Conservation (phyloP, 805 yeast genomes). For the Huiozyma naganishii region DNA sequence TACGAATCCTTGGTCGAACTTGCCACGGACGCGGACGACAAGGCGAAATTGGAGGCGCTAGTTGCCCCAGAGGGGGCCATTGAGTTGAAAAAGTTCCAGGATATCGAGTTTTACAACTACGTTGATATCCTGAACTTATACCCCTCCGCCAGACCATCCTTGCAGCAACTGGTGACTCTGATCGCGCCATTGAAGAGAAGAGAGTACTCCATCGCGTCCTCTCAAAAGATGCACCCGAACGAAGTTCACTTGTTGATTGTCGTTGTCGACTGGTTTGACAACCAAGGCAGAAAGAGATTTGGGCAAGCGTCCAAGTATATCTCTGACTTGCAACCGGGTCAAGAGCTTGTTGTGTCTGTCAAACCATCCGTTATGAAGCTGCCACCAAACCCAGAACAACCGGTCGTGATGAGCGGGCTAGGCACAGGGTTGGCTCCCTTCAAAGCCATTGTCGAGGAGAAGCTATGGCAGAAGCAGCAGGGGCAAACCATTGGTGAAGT, state of each 20-base stretch:
- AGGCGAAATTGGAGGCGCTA: constrained; percentile 47
- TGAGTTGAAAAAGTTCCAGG: constrained; percentile 74
- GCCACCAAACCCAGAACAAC: constrained; percentile 78
- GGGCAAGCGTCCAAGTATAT: constrained; percentile 93
- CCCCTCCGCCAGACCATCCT: constrained; percentile 69
- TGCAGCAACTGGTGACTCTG: constrained; percentile 57
- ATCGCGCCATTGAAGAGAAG: constrained; percentile 88
- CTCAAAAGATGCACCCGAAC: constrained; percentile 84
- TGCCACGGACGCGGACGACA: constrained; percentile 62
- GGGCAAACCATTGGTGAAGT: constrained; percentile 85
- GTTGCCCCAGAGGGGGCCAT: constrained; percentile 75
- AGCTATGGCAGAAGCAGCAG: constrained; percentile 83
- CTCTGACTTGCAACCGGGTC: constrained; percentile 67
- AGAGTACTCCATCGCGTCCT: constrained; percentile 95
- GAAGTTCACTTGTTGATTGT: constrained; percentile 87
- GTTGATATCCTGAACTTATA: constrained; percentile 74
- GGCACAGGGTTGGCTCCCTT: constrained; percentile 98
- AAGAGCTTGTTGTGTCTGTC: constrained; percentile 84
- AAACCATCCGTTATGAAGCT: constrained; percentile 96
- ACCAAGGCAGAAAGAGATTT: constrained; percentile 71
- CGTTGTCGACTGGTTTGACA: constrained; percentile 92
- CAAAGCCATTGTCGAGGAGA: constrained; percentile 94
- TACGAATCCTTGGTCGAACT: constrained; percentile 70
- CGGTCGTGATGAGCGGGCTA: constrained; percentile 91
- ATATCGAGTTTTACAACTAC: constrained; percentile 69